Base-by-base conservation (phyloP, 2,329 filamentous ascomycete species). In the Monosporascus cannonballus region DNA sequence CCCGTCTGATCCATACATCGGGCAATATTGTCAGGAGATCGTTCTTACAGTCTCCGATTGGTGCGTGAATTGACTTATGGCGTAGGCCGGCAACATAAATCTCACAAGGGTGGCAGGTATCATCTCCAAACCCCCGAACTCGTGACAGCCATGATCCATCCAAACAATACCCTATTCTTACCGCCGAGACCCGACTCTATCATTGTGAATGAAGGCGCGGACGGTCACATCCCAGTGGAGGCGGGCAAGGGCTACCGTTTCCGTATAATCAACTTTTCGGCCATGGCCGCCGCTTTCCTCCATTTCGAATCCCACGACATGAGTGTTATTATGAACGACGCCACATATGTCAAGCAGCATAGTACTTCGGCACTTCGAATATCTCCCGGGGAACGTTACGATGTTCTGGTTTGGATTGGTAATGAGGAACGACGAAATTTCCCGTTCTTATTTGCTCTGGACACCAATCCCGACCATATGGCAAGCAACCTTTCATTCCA, bases 1-100 rank as follows among this genome's bases (percentile, higher is more conserved):
- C 59, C 75, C 75, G 0, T 64, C 75, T 0, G 72, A 79, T 27
- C 81, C 81, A 1, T 83, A 80, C 60, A 61, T 68, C 9, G 70
- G 70, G 47, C 60, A 76, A 27, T 83, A 80, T 53, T 81, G 85
- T 45, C 76, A 83, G 47, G 82, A 87, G 63, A 65, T 82, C 18
- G 71, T 81, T 2, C 56, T 87, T n/a, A 79, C 78, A 1, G 61
- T 85, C 30, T 76, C 75, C 6, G 80, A 83, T 58, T 81, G 79
- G 77, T 81, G 51, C 36, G 46, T 41, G n/a, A 36, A 51, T 68
- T 68, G 30, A 65, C 63, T 2, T 61, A 61, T 15, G 72, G 72
- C 2, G 60, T 64, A 3, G 67, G 75, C 54, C 72, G 72, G 8
- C 58, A 76, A 1, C 72, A 75, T 0, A 55, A 76, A 51, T 69